A percentile compares a stretch with the other conserved stretches of the same genome.
Conservation (phyloP, 1,284 basidiomycete genomes). For the Tilletiaria anomala region DNA sequence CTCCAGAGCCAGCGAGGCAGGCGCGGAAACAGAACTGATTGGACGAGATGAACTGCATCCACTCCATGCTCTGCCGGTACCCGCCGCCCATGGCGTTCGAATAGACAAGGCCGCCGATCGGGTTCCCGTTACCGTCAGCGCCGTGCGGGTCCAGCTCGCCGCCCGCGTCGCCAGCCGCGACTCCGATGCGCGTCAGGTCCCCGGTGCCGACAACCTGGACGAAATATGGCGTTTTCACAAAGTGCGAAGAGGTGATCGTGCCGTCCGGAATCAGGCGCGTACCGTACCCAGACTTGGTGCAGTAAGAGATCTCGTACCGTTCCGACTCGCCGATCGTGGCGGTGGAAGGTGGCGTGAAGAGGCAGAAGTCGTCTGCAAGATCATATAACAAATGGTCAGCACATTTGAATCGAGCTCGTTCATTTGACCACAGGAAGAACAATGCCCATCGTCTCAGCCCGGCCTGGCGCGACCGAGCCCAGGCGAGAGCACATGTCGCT, state of each 20-base stretch:
- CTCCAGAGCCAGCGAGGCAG: constrained; percentile 6
- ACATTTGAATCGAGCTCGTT: background rate
- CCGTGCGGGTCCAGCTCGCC: constrained; percentile 46
- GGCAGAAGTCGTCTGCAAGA: constrained; percentile 7
- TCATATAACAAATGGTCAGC: background rate
- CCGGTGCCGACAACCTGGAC: constrained; percentile 41
- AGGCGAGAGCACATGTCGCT: background rate
- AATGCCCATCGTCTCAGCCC: too few relatives aligned
- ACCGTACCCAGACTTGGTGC: constrained; percentile 31
- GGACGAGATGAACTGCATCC: constrained; percentile 10
- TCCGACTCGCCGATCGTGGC: constrained; percentile 28
- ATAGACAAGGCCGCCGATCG: constrained; percentile 45
- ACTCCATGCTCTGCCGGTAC: constrained; percentile 22
- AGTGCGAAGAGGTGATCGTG: constrained; percentile 47
- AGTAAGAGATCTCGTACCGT: constrained; percentile 28
- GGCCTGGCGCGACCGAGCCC: too few relatives aligned
- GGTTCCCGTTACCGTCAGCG: constrained; percentile 53
- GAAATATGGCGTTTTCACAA: constrained; percentile 26
- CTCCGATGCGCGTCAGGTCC: constrained; percentile 41
- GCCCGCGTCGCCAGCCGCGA: constrained; percentile 41
- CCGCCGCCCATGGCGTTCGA: constrained; percentile 46
- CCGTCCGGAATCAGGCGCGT: constrained; percentile 59
- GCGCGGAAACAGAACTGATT: constrained; percentile 8
- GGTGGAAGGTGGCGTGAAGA: constrained; percentile 16
- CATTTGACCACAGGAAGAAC: too few relatives aligned